These are phyloP conservation scores for Penicillium decumbens DNA, from an alignment of 2,329 filamentous ascomycete genomes.

Conservation along the genomic window DNA sequence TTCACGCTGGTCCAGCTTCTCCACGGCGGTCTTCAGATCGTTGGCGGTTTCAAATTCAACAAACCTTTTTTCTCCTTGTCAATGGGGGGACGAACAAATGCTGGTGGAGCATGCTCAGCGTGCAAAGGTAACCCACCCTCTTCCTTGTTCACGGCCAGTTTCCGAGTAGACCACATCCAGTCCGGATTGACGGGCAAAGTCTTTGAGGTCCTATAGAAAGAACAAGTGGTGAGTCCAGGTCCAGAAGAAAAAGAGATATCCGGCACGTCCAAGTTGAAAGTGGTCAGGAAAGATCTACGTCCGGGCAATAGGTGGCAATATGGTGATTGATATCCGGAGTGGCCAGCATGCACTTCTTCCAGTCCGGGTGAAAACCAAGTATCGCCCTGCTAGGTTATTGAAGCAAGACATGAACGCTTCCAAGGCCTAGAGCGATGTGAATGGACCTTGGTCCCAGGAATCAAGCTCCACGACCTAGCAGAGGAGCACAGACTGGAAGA, in stretches of 20 bases:
- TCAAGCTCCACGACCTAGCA: slow-evolving; percentile 7
- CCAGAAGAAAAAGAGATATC: slow-evolving; percentile 40
- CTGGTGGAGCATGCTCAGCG: slow-evolving; percentile 13
- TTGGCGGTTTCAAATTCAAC: slow-evolving; percentile 94
- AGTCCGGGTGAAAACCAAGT: neutral
- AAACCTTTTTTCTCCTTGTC: slow-evolving; percentile 58
- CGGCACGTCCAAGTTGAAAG: slow-evolving; percentile 11
- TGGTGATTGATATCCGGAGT: slow-evolving; percentile 15
- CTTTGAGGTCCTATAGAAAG: slow-evolving; percentile 89
- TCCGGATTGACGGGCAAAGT: slow-evolving; percentile 94
- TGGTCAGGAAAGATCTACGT: slow-evolving; percentile 12
- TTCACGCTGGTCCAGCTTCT: slow-evolving; percentile 87
- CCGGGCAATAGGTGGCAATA: slow-evolving; percentile 9
- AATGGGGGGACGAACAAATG: slow-evolving; percentile 14
- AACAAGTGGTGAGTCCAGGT: slow-evolving; percentile 72
- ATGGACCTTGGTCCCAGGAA: slow-evolving; percentile 10
- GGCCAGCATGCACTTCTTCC: slow-evolving; percentile 8
- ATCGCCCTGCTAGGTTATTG: neutral
- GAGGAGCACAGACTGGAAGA: slow-evolving; percentile 11
- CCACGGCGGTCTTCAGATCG: slow-evolving; percentile 84
- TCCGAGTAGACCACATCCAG: slow-evolving; percentile 98
- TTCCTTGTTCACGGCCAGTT: slow-evolving; percentile 85
- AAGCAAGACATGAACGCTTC: neutral
- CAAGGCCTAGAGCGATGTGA: neutral
- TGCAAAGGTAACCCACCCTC: slow-evolving; percentile 63